phyloP scores from a whole-genome alignment of 495 filamentous ascomycete species.

The Margaritispora aquatica region DNA sequence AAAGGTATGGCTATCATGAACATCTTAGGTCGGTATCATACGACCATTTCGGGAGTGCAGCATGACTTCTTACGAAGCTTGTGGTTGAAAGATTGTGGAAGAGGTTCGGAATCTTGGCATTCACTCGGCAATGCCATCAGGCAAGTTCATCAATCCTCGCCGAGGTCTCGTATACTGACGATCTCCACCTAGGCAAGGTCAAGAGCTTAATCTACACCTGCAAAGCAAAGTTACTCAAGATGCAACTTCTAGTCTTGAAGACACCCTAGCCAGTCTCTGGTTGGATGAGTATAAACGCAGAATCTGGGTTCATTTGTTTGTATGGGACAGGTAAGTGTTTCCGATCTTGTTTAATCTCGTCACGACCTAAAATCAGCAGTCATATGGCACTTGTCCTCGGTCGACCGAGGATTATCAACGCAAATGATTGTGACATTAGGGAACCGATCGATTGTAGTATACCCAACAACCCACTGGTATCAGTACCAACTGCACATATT shows the following conservation, averaged over 20 bases:
- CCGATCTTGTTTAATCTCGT: background rate
- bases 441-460: conserved; percentile 1
- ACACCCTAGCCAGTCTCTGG: background rate
- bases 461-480: background rate
- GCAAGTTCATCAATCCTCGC: background rate
- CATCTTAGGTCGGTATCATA: conserved; percentile 13
- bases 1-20: conserved; percentile 11
- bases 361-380: background rate
- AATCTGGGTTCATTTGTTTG: background rate
- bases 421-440: background rate
- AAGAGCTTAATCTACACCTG: background rate
- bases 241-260: background rate
- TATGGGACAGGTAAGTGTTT: background rate
- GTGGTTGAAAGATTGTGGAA: conserved; percentile 13
- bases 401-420: background rate
- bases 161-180: background rate
- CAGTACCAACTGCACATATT: background rate
- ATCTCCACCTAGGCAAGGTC: background rate
- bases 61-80: conserved; percentile 2
- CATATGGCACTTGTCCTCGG: background rate
- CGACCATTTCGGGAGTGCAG: conserved; percentile 1
- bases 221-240: background rate
- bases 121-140: conserved; percentile 14
- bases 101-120: conserved; percentile 12
- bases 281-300: background rate